A percentile compares a stretch with the other conserved stretches of the same genome.
phyloP scores from a whole-genome alignment of 257 asterid genomes.

The Solanum microdontum region DNA sequence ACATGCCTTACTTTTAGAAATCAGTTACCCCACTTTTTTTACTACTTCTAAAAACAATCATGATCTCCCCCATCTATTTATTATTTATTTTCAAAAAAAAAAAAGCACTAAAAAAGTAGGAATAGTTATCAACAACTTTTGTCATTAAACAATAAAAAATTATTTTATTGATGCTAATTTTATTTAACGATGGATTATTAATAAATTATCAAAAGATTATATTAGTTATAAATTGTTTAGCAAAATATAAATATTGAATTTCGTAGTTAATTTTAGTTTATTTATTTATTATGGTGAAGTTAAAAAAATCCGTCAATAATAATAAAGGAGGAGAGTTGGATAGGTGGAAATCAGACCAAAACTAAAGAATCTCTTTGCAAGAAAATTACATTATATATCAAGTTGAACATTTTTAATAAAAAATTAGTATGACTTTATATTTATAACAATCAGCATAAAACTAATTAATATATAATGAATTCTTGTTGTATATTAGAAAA shows the following conservation, averaged over 20 bases:
- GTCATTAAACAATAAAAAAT: background rate
- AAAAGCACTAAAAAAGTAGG: background rate
- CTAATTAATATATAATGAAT: background rate
- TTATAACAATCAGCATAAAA: background rate
- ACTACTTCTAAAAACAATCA: background rate
- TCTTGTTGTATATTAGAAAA: background rate
- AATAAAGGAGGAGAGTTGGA: background rate
- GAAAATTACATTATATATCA: background rate
- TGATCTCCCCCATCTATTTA: background rate
- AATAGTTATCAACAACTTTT: background rate
- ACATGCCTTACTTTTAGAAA: background rate
- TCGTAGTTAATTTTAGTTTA: background rate
- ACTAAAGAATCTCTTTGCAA: rapidly evolving
- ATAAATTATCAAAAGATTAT: background rate
- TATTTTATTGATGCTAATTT: background rate
- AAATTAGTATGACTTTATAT: rapidly evolving
- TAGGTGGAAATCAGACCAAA: background rate
- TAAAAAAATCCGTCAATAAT: no score
- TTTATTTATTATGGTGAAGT: background rate
- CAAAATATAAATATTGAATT: background rate
- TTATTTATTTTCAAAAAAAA: background rate
- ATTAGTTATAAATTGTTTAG: background rate
- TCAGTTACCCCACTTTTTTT: background rate
- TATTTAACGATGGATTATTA: background rate
- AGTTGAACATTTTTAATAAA: background rate